phyloP scores from a whole-genome alignment of 768 basidiomycete genomes.

The Lyophyllum shimeji region DNA sequence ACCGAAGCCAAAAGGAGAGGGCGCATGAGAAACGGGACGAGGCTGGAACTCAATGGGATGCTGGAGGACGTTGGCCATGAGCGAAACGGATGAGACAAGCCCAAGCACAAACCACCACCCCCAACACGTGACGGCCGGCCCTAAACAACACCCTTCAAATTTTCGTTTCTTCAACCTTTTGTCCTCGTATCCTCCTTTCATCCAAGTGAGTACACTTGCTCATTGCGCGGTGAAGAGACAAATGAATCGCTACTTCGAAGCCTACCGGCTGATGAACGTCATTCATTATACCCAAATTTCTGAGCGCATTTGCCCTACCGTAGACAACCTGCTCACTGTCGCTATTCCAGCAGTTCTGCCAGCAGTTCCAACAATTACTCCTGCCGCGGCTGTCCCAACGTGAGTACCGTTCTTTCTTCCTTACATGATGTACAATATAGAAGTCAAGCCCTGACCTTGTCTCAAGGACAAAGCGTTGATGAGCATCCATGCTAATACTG shows the following conservation, averaged over 20 bases:
- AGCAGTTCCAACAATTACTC: no score
- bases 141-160: constrained; percentile 28
- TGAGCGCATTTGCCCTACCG: constrained; percentile 40
- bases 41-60: constrained; percentile 66
- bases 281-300: constrained; percentile 91
- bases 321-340: constrained; percentile 13
- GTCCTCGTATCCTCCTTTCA: constrained; percentile 10
- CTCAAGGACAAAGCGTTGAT: constrained; percentile 72
- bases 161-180: constrained; percentile 12
- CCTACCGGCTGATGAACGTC: constrained; percentile 62
- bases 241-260: constrained; percentile 91
- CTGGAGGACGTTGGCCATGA: constrained; percentile 73
- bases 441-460: constrained; percentile 90
- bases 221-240: constrained; percentile 56
- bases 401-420: constrained; percentile 24
- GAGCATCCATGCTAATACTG: constrained; percentile 94
- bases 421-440: constrained; percentile 69
- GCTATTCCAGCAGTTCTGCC: constrained; percentile 7
- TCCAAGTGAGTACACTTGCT: constrained; percentile 31
- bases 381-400: no score
- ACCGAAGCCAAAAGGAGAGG: constrained; percentile 71
- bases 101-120: background rate
- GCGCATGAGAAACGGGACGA: constrained; percentile 55
- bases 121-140: constrained; percentile 29
- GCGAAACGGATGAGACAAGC: constrained; percentile 27